phyloP scores from a whole-genome alignment of 2,329 filamentous ascomycete genomes.

The Aspergillus glaucus region DNA sequence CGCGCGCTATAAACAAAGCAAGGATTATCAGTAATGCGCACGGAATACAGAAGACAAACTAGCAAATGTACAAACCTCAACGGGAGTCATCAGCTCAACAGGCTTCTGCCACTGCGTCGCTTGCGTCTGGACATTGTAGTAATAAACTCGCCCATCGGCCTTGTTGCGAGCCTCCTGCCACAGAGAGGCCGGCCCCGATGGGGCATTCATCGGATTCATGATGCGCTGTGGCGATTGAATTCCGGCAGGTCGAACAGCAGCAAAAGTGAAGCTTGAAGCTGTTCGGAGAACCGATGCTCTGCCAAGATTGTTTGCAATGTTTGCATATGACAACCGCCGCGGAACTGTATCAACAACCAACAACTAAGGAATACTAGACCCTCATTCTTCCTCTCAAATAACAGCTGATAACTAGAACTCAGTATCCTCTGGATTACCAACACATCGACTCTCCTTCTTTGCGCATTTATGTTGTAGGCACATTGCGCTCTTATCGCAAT shows the following conservation, averaged over 20 bases:
- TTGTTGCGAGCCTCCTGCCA: conserved; percentile 76
- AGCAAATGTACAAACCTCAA: conserved; percentile 56
- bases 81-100: conserved; percentile 74
- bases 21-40: conserved; percentile 11
- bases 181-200: conserved; percentile 45
- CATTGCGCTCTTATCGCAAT: conserved; percentile 21
- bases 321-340: conserved; percentile 10
- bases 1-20: conserved; percentile 54
- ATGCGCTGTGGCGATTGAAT: background rate
- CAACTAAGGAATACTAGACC: background rate
- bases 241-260: background rate
- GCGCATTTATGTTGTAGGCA: background rate
- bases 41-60: conserved; percentile 1
- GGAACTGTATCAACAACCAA: background rate
- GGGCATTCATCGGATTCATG: conserved; percentile 54
- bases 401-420: background rate
- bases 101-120: conserved; percentile 93
- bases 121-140: conserved; percentile 81
- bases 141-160: conserved; percentile 78
- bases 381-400: background rate
- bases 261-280: conserved; percentile 22
- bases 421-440: background rate
- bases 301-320: conserved; percentile 21
- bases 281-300: conserved; percentile 3
- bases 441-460: background rate